These are phyloP conservation scores for Rhamnella rubrinervis DNA, from an alignment of 331 rosid species.

Conservation along the genomic window DNA sequence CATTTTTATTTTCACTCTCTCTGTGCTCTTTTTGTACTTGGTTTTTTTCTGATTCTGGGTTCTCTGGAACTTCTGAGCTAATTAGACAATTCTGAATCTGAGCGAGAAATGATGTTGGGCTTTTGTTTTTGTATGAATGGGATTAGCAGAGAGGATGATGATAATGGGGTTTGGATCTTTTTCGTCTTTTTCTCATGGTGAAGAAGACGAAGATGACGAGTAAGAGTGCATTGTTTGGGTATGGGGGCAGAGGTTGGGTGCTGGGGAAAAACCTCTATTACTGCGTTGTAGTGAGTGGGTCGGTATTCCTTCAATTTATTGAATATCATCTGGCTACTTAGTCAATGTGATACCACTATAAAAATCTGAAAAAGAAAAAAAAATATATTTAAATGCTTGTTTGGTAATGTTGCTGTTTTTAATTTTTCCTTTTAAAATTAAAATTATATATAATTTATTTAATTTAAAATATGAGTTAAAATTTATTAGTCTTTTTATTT, in stretches of 20 bases:
- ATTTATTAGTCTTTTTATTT: too few species aligned
- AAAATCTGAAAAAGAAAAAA: too few species aligned
- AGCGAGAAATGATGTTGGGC: background rate
- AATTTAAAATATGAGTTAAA: too few species aligned
- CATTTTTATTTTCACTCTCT: slow-evolving; percentile 30
- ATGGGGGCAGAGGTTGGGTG: background rate
- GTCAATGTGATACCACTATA: too few species aligned
- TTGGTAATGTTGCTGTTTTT: too few species aligned
- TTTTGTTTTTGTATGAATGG: background rate
- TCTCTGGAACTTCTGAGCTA: background rate
- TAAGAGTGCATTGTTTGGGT: slow-evolving; percentile 16
- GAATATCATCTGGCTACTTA: too few species aligned
- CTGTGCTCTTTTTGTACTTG: background rate
- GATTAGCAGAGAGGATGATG: slow-evolving; percentile 17
- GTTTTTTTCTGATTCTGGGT: slow-evolving; percentile 8
- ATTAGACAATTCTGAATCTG: slow-evolving; percentile 3
- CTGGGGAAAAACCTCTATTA: too few species aligned
- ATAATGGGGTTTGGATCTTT: slow-evolving; percentile 38
- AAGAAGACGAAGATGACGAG: slow-evolving; percentile 16
- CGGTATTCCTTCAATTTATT: too few species aligned
- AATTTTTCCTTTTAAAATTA: too few species aligned
- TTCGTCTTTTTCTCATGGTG: slow-evolving; percentile 87
- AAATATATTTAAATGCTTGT: too few species aligned
- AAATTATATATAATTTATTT: too few species aligned
- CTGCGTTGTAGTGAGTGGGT: too few species aligned